Evolutionary conservation across 169 alveolate genomes (phyloP), one percentile per base, ranked within the genome.

Genomic region (Babesia sp.): DNA sequence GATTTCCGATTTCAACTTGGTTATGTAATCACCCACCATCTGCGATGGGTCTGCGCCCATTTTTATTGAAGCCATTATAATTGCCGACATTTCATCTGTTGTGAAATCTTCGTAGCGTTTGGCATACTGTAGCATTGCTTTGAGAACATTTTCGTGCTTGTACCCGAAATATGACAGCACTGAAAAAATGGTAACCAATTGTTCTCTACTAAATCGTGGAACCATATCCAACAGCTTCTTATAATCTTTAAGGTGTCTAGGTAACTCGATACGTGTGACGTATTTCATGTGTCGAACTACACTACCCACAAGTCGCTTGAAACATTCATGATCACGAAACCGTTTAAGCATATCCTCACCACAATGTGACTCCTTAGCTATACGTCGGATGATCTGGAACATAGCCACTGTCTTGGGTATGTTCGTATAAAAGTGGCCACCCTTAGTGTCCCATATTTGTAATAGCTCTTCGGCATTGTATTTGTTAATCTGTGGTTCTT

Each of bases 391-490:
- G 2, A 61, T 70, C 48, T 74, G 64, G 39, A 74, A 42, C 78
- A 66, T 31, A 14, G 76, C 85, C 5, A 74, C 78, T 7, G 85
- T 64, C 42, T 61, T 74, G 22, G 79, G 69, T 5, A 67, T 74
- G 46, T 26, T 63, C 24, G 64, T 74, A 31, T 74, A 74, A 42
- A 66, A 66, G n/a, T 74, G 51, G 24, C 64, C 60, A 16, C 76
- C 85, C 20, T 74, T 61, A 8, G 53, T 66, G 41, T 61, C 42
- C 78, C 76, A 66, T 20, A 74, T 74, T 28, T 66, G 29, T 29
- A 74, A 2, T 24, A 74, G 26, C 36, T 74, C 85, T 18, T 61
- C 64, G 9, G 39, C 55, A 36, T 24, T 46, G 37, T 64, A 74
- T 39, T 45, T 18, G 26, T 63, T 11, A n/a, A n/a, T n/a, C n/a